Evolutionary conservation across 768 basidiomycete species (phyloP).

Genomic region (Ephemerocybe angulata): DNA sequence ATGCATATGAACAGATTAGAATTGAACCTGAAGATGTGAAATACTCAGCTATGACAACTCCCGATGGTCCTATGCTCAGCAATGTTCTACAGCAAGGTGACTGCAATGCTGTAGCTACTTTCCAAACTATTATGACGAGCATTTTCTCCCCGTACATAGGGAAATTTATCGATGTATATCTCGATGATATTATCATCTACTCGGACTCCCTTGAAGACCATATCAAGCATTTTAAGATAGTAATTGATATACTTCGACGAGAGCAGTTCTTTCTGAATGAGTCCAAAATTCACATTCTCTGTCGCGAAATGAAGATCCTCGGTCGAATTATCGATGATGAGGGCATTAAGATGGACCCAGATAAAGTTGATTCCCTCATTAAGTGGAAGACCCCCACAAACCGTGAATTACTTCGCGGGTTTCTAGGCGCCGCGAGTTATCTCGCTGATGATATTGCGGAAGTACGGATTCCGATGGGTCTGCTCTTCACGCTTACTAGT

Average conservation of each 20-base stretch:
- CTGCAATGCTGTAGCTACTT: conserved; percentile 34
- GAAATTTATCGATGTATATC: conserved; percentile 28
- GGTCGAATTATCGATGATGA: conserved; percentile 31
- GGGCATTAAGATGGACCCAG: conserved; percentile 34
- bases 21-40: too few relatives aligned
- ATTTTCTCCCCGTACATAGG: conserved; percentile 32
- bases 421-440: conserved; percentile 34
- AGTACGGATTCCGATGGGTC: conserved; percentile 27
- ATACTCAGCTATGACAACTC: too few relatives aligned
- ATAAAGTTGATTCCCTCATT: conserved; percentile 27
- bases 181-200: conserved; percentile 25
- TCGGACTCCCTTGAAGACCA: conserved; percentile 33
- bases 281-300: conserved; percentile 3
- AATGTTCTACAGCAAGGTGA: conserved; percentile 30
- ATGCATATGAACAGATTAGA: too few relatives aligned
- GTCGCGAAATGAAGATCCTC: conserved; percentile 24
- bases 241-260: conserved; percentile 21
- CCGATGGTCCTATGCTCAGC: too few relatives aligned
- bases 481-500: conserved; percentile 19
- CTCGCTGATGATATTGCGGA: conserved; percentile 22
- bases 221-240: conserved; percentile 16
- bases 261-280: conserved; percentile 22
- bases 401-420: conserved; percentile 23
- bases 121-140: conserved; percentile 41
- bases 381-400: conserved; percentile 14